A percentile compares a stretch with the other conserved stretches of the same genome.
Evolutionary conservation across 2,329 filamentous ascomycete genomes (phyloP).

Genomic region (Diplodia scrobiculata): DNA sequence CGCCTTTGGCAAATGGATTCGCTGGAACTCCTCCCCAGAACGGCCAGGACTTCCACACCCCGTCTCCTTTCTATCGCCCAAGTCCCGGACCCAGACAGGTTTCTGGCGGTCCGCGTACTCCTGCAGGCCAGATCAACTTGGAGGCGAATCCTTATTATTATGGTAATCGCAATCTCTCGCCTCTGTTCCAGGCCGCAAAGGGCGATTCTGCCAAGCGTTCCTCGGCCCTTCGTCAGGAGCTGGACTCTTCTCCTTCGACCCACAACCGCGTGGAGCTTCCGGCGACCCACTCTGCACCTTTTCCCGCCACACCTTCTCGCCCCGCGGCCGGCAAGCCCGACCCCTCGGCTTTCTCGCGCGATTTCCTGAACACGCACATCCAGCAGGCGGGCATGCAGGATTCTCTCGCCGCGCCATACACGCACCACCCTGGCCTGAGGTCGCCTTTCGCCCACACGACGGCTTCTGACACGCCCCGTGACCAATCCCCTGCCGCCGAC

Average conservation of each 20-base stretch:
- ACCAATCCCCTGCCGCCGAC: slow-evolving; percentile 31
- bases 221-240: slow-evolving; percentile 50
- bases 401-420: slow-evolving; percentile 29
- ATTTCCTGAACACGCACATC: slow-evolving; percentile 41
- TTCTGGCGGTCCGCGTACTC: slow-evolving; percentile 40
- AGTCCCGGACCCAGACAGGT: slow-evolving; percentile 34
- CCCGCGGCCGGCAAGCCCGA: slow-evolving; percentile 32
- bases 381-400: slow-evolving; percentile 29
- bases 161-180: slow-evolving; percentile 53
- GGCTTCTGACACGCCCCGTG: slow-evolving; percentile 7
- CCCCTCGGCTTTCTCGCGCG: slow-evolving; percentile 35
- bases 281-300: not conserved
- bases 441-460: slow-evolving; percentile 18
- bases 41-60: slow-evolving; percentile 37
- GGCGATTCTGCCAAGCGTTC: slow-evolving; percentile 47
- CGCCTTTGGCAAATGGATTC: slow-evolving; percentile 2
- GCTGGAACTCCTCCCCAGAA: slow-evolving; percentile 9
- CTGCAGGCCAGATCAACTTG: slow-evolving; percentile 33
- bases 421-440: slow-evolving; percentile 28
- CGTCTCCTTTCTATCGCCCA: slow-evolving; percentile 46
- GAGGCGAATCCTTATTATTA: slow-evolving; percentile 45
- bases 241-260: slow-evolving; percentile 32
- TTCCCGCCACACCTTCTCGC: slow-evolving; percentile 28
- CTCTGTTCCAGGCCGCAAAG: slow-evolving; percentile 53
- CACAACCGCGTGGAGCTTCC: slow-evolving; percentile 11